These are phyloP conservation scores for Ziziphus jujuba DNA, from an alignment of 306 rosid species.

Conservation along the genomic window DNA sequence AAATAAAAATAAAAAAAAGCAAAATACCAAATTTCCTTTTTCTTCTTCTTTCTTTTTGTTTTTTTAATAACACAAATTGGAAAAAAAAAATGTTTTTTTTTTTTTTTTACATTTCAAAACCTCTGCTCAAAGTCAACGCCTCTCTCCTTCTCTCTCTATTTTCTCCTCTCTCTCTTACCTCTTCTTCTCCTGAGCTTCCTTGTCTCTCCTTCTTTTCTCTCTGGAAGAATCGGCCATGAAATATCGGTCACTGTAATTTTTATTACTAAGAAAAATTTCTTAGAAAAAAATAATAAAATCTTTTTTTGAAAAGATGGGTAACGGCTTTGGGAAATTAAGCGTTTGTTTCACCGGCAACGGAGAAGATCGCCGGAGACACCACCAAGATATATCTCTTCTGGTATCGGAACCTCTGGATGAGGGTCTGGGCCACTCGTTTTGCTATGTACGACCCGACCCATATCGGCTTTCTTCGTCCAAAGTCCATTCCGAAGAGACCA, in stretches of 20 bases:
- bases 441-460: conserved; percentile 95
- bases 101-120: conserved; percentile 35
- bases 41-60: conserved; percentile 11
- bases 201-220: conserved; percentile 17
- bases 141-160: conserved; percentile 38
- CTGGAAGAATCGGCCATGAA: conserved; percentile 38
- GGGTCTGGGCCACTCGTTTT: conserved; percentile 90
- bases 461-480: conserved; percentile 64
- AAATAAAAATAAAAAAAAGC: no score
- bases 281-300: background rate
- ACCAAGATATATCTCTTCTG: conserved; percentile 45
- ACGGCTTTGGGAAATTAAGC: conserved; percentile 77
- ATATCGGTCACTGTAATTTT: conserved; percentile 16
- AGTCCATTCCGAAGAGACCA: conserved; percentile 91
- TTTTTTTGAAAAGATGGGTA: conserved; percentile 55
- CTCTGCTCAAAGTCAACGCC: conserved; percentile 54
- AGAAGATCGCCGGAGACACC: conserved; percentile 42
- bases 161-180: conserved; percentile 20
- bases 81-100: conserved; percentile 9
- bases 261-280: background rate
- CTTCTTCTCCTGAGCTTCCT: conserved; percentile 36
- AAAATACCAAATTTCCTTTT: background rate
- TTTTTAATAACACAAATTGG: background rate
- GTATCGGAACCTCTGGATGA: conserved; percentile 71
- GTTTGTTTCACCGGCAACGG: conserved; percentile 71